Base-by-base conservation (phyloP, 768 basidiomycete species). In the Crepidotus variabilis region DNA sequence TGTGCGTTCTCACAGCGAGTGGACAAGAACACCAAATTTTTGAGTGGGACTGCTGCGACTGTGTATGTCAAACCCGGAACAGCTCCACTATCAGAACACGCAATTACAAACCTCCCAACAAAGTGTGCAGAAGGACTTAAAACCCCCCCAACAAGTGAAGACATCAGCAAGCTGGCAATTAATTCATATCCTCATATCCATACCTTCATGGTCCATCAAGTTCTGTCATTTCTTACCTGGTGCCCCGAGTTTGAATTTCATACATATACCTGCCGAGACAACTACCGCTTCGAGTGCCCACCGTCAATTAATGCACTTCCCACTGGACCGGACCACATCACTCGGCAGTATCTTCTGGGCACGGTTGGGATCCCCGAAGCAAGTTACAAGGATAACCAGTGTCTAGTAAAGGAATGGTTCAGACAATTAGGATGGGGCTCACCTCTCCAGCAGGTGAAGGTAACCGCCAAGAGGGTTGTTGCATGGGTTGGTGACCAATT, bases 291-390 rank as follows among this genome's bases (percentile, higher is more conserved):
- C 6, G 24, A 52, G 1, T 48, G 63, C 0, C 68, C 65, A 0
- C 9, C 54, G 18, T 60, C 72, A 0, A 49, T 71, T 2, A 24
- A 67, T 16, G 9, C 33, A 23, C 66, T 76, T 1, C 69, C 69
- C 0, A 36, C 3, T 35, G 72, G 72, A 0, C 35, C 52, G 2
- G 65, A 70, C 10, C 62, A 69, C 50, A 51, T 62, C 2, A 70
- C 69, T 6, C 53, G 61, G 0, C 74, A 77, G 57, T 75, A 65
- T 53, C 63, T 77, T 2, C 69, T 77, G 1, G 69, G 70, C 0
- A 72, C 72, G 0, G 65, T 67, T 20, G 54, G 69, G 54, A 70
- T 75, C 45, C 60, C 71, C 2, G 75, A 79, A 50, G 72, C 73
- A 2, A 74, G 71, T 50, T 78, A 78, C 39, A 67, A 75, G 18